These are phyloP conservation scores for Fusarium bulbicola DNA, from an alignment of 2,329 filamentous ascomycete genomes.

Conservation along the genomic window DNA sequence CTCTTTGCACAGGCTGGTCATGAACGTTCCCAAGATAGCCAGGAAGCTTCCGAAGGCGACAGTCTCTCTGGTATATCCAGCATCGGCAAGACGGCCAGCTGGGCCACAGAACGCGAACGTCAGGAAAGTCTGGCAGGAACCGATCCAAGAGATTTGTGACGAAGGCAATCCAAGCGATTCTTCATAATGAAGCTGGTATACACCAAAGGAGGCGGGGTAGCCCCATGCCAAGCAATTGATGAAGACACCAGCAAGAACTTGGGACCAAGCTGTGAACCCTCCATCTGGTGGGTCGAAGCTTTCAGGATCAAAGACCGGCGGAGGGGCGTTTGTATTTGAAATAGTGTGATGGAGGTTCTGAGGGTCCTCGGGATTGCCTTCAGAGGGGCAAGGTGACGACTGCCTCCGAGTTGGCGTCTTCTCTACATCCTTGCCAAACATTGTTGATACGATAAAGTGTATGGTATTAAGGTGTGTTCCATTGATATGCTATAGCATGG, in stretches of 20 bases:
- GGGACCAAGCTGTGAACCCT: conserved; percentile 59
- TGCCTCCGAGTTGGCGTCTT: conserved; percentile 17
- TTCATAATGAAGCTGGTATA: conserved; percentile 63
- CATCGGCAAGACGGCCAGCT: conserved; percentile 60
- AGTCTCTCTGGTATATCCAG: conserved; percentile 56
- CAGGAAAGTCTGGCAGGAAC: conserved; percentile 61
- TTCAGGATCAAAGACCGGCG: conserved; percentile 28
- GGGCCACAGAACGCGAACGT: conserved; percentile 59
- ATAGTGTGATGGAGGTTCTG: conserved; percentile 31
- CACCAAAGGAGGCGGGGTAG: conserved; percentile 58
- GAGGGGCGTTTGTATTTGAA: conserved; percentile 41
- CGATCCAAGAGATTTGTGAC: conserved; percentile 56
- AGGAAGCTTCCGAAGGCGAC: conserved; percentile 53
- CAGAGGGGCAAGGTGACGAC: conserved; percentile 3
- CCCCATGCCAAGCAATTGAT: conserved; percentile 62
- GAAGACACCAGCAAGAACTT: conserved; percentile 58
- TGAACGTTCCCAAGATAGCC: conserved; percentile 58
- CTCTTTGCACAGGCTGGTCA: conserved; percentile 53
- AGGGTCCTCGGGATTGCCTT: background rate
- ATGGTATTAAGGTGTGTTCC: background rate
- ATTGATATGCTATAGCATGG: conserved; percentile 11
- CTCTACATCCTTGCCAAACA: conserved; percentile 35
- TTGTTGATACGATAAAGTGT: conserved; percentile 16
- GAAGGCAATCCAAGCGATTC: conserved; percentile 47
- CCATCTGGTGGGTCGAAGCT: conserved; percentile 53